Base-by-base conservation (phyloP, 768 basidiomycete species). In the Rhodotorula babjevae region DNA sequence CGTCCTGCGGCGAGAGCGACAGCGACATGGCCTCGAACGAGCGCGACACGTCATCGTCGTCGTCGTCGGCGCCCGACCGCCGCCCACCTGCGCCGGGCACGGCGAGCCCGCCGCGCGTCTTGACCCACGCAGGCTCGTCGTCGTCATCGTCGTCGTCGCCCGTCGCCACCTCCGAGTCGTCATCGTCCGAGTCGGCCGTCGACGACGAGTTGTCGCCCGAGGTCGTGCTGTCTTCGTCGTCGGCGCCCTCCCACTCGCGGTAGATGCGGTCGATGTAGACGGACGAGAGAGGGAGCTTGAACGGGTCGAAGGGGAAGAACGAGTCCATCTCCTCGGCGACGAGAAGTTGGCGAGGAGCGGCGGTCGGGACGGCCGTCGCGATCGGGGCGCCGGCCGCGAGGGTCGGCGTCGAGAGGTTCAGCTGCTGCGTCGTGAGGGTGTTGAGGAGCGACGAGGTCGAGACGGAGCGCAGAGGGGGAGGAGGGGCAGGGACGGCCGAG, bases 231-330 rank as follows among this genome's bases (percentile, higher is more conserved):
- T 86, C 86, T 0, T 89, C 88, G 0, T 89, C 88, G 0, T 88
- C 89, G 0, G 89, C 89, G 0, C 87, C 89, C 14, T 88, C 89
- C 95, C 95, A 99, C 71, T 94, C 91, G 58, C 93, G 84, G 78
- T 97, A 99, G 40, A 96, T 86, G 16, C 84, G 84, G 65, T 91
- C 87, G 66, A 99, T 90, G 78, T 88, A 96, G 31, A 81, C 80
- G 44, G 85, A 84, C 50, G 92, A 93, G 68, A 87, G 85, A 0
- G 92, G 90, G 10, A 99, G 87, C 70, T 88, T 90, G 83, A 92
- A 98, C 5, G 96, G 96, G 81, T 99, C 96, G 80, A 99, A 99
- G 0, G 96, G 96, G 84, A 99, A 99, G 84, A 97, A 98, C 19
- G 89, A 87, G 79, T 92, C 93, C 67, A 98, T 84, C 62, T 78